Percentiles rank a stretch among this genome's conserved stretches.
Evolutionary conservation across 371 early-diverging fungal species (phyloP).

Genomic region (Actinomucor elegans): DNA sequence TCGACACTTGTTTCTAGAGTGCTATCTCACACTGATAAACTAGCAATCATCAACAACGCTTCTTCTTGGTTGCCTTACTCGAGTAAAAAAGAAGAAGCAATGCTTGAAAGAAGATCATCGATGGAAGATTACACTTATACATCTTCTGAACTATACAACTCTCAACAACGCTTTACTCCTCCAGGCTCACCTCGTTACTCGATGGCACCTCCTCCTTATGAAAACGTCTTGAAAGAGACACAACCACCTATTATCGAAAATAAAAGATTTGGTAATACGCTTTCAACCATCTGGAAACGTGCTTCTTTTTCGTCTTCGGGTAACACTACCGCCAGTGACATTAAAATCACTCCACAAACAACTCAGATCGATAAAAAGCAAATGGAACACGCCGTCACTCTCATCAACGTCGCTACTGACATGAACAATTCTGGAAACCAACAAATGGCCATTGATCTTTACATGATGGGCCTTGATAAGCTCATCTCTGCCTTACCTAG

Average conservation of each 20-base stretch:
- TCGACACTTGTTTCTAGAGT: constrained; percentile 13
- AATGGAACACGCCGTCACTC: constrained; percentile 47
- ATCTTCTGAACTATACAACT: not conserved
- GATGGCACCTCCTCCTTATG: constrained; percentile 37
- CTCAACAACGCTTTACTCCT: constrained; percentile 2
- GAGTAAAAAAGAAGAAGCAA: constrained; percentile 8
- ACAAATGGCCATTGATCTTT: constrained; percentile 50
- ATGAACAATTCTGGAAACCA: constrained; percentile 46
- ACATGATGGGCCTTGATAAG: constrained; percentile 47
- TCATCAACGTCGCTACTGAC: constrained; percentile 48
- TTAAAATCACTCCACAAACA: not conserved
- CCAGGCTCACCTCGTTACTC: constrained; percentile 22
- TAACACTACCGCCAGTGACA: not conserved
- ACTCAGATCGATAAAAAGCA: constrained; percentile 35
- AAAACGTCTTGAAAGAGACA: constrained; percentile 17
- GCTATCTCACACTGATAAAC: constrained; percentile 19
- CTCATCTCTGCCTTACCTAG: constrained; percentile 53
- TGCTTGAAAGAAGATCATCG: not conserved
- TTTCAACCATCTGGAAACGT: constrained; percentile 25
- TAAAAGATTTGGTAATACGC: constrained; percentile 7
- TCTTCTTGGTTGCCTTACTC: constrained; percentile 11
- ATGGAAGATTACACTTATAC: not conserved
- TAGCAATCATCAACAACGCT: constrained; percentile 12
- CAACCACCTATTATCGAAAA: not conserved
- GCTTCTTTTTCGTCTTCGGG: constrained; percentile 24